Evolutionary conservation across 305 asterid genomes (phyloP).

Genomic region (Fraxinus xanthoxyloides): DNA sequence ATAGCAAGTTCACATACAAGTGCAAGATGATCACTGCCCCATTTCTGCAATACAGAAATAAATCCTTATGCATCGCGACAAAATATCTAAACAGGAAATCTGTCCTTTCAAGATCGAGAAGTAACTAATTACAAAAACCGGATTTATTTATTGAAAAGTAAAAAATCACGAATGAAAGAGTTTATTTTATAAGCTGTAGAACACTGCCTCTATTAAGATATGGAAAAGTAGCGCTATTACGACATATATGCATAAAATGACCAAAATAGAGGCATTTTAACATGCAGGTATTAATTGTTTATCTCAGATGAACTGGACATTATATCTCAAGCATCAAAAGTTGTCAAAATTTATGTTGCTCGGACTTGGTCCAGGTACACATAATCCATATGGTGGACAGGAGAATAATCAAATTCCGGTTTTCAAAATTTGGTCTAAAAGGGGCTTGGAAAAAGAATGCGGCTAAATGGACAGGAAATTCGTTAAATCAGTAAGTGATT

Average conservation of each 20-base stretch:
- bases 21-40: constrained; percentile 93
- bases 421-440: not conserved
- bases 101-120: not conserved
- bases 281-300: not conserved
- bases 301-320: not conserved
- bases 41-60: constrained; percentile 47
- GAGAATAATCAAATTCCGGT: not conserved
- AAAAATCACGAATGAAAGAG: not conserved
- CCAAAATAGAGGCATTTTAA: not conserved
- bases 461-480: not conserved
- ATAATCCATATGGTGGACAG: not conserved
- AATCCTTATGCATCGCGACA: not conserved
- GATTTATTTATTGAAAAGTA: not conserved
- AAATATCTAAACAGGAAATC: not conserved
- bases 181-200: not conserved
- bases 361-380: not conserved
- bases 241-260: not conserved
- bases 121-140: not conserved
- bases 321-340: not conserved
- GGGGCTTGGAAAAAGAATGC: not conserved
- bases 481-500: not conserved
- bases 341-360: not conserved
- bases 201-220: not conserved
- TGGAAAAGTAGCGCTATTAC: not conserved
- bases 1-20: constrained; percentile 83